Conservation (phyloP, 208 protist species). For the Naegleria lovaniensis region DNA sequence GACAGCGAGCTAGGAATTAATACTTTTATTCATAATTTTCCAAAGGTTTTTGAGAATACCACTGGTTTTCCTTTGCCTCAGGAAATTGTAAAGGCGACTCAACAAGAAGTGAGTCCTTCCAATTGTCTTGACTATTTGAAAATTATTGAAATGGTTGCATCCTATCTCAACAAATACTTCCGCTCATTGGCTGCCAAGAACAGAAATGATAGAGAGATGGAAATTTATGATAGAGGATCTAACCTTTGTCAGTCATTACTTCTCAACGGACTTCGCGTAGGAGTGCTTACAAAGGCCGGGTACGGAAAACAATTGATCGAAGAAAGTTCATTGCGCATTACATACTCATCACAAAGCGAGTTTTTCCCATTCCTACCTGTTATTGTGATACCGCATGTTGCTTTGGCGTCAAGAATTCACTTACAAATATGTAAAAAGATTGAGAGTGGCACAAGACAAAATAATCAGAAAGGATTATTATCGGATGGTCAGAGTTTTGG, state of each 20-base stretch:
- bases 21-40: neutral
- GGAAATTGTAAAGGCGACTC: neutral
- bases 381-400: neutral
- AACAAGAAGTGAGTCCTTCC: neutral
- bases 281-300: neutral
- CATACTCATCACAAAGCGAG: neutral
- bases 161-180: neutral
- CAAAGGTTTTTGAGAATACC: neutral
- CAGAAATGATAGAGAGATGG: neutral
- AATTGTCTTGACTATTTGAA: neutral
- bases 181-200: neutral
- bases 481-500: neutral
- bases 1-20: neutral
- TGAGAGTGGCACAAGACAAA: neutral
- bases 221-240: neutral
- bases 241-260: neutral
- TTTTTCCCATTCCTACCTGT: neutral
- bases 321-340: neutral
- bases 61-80: neutral
- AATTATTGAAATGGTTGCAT: neutral
- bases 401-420: neutral
- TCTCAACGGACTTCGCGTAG: neutral
- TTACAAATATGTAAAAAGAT: neutral
- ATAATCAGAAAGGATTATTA: neutral
- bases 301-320: neutral